A percentile compares a stretch with the other conserved stretches of the same genome.
Evolutionary conservation across 257 asterid genomes (phyloP).

Genomic region (Solanum lignicaule): DNA sequence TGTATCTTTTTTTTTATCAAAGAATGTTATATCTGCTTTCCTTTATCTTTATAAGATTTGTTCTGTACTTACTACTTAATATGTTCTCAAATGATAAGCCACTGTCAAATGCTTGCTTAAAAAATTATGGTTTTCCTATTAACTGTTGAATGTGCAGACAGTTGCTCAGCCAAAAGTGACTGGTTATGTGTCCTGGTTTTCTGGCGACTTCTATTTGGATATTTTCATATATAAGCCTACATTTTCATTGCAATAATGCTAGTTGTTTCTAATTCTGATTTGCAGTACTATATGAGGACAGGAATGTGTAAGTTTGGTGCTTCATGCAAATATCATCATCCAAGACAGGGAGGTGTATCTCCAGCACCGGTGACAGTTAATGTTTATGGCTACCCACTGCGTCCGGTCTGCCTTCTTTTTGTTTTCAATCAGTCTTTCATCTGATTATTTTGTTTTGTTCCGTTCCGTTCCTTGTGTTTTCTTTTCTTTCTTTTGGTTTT

Average conservation of each 20-base stretch:
- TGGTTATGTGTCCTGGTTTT: background rate
- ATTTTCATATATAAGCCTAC: background rate
- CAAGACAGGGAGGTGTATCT: slow-evolving; percentile 73
- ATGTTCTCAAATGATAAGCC: background rate
- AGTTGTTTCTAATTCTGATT: slow-evolving; percentile 4
- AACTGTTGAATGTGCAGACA: background rate
- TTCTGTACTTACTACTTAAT: background rate
- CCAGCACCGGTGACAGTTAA: slow-evolving; percentile 48
- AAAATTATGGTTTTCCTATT: background rate
- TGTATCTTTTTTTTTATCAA: background rate
- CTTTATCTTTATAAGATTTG: background rate
- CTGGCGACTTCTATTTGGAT: background rate
- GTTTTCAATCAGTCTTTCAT: background rate
- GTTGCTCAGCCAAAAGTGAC: background rate
- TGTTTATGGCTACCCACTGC: slow-evolving; percentile 71
- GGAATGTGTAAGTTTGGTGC: slow-evolving; percentile 89
- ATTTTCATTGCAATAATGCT: background rate
- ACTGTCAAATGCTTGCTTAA: background rate
- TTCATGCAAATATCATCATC: slow-evolving; percentile 96
- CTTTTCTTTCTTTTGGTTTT: slow-evolving; percentile 2
- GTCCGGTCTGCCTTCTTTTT: slow-evolving; percentile 49
- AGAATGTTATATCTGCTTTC: background rate
- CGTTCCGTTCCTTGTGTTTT: background rate
- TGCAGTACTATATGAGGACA: slow-evolving; percentile 84
- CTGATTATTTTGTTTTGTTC: background rate